Percentiles rank a stretch among this genome's conserved stretches.
Conservation (phyloP, 2,329 filamentous ascomycete genomes). For the Pseudofabraea citricarpa region DNA sequence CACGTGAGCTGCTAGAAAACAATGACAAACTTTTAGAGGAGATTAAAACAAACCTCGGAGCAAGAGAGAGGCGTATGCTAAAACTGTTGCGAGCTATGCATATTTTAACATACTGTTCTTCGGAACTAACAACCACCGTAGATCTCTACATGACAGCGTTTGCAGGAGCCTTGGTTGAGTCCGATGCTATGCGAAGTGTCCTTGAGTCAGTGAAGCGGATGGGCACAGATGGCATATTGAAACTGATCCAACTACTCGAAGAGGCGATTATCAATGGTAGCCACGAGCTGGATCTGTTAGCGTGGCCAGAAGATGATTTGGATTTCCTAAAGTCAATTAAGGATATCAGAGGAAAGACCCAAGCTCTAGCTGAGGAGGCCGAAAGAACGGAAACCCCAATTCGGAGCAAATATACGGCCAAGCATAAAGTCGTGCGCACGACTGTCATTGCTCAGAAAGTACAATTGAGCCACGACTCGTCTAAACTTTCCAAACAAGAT, state of each 20-base stretch:
- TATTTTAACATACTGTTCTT: slow-evolving; percentile 32
- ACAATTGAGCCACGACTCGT: slow-evolving; percentile 70
- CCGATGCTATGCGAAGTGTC: slow-evolving; percentile 43
- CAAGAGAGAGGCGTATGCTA: slow-evolving; percentile 33
- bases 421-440: slow-evolving; percentile 65
- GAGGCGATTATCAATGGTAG: slow-evolving; percentile 17
- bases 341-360: slow-evolving; percentile 39
- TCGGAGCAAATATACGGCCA: slow-evolving; percentile 70
- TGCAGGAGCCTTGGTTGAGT: slow-evolving; percentile 45
- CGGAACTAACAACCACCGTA: slow-evolving; percentile 23
- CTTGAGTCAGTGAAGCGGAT: slow-evolving; percentile 52
- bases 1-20: slow-evolving; percentile 53
- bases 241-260: slow-evolving; percentile 39
- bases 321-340: slow-evolving; percentile 15
- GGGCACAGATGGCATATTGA: slow-evolving; percentile 43
- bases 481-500: slow-evolving; percentile 65
- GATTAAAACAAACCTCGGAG: slow-evolving; percentile 29
- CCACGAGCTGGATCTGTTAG: slow-evolving; percentile 17
- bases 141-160: slow-evolving; percentile 59
- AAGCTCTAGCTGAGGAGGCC: slow-evolving; percentile 40
- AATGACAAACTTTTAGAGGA: slow-evolving; percentile 48
- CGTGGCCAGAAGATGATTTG: slow-evolving; percentile 23
- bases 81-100: slow-evolving; percentile 45
- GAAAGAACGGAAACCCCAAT: slow-evolving; percentile 45
- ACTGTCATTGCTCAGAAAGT: slow-evolving; percentile 80